phyloP scores from a whole-genome alignment of 2,329 filamentous ascomycete species.

The Waltergamsia citrina region DNA sequence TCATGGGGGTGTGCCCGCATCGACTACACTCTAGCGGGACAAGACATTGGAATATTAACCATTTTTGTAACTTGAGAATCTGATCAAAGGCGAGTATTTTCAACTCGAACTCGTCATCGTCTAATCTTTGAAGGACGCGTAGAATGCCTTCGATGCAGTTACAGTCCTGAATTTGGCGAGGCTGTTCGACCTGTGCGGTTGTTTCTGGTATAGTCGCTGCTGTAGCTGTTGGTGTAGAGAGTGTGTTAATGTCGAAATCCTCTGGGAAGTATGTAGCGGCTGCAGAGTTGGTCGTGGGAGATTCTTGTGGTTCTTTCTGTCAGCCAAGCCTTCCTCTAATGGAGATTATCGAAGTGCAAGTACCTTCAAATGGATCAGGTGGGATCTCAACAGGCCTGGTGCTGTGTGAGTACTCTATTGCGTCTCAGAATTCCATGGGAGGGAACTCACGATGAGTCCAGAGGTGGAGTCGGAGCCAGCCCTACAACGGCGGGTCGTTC shows the following conservation, averaged over 20 bases:
- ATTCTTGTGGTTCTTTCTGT: not conserved
- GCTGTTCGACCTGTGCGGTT: not conserved
- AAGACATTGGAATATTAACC: conserved; percentile 16
- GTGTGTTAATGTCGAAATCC: no score
- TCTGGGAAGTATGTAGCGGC: not conserved
- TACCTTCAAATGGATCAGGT: no score
- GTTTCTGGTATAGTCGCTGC: no score
- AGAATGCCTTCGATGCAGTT: conserved; percentile 13
- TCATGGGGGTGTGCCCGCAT: conserved; percentile 7
- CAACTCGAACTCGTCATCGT: conserved; percentile 18
- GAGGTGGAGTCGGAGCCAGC: not conserved
- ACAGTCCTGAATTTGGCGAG: conserved; percentile 6
- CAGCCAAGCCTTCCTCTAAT: no score
- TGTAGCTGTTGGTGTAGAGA: no score
- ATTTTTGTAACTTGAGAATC: conserved; percentile 18
- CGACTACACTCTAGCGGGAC: conserved; percentile 13
- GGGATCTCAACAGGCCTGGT: no score
- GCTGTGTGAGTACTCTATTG: no score
- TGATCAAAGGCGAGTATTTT: conserved; percentile 15
- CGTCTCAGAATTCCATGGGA: no score
- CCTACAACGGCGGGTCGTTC: not conserved
- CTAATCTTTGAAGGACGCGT: conserved; percentile 15
- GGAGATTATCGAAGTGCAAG: no score
- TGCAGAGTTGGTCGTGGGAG: not conserved
- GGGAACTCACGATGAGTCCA: no score